Conservation (phyloP, 2,329 filamentous ascomycete genomes). For the Paracoccidioides lutzii region DNA sequence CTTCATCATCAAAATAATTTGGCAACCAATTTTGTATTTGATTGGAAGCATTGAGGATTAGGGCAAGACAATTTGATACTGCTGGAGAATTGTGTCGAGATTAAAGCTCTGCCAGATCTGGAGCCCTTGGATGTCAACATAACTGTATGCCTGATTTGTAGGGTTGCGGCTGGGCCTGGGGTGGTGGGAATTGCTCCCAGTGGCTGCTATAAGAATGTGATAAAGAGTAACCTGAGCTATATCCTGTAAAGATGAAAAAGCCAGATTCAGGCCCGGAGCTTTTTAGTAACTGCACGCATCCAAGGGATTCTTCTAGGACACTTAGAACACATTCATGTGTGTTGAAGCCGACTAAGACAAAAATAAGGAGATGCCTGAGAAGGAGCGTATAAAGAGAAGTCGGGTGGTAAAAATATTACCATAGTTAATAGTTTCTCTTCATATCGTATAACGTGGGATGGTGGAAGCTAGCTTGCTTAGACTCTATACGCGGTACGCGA, state of each 20-base stretch:
- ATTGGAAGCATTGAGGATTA: constrained; percentile 2
- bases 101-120: background rate
- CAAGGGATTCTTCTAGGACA: background rate
- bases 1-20: constrained; percentile 15
- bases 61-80: background rate
- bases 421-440: too few relatives aligned
- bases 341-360: background rate
- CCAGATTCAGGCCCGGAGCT: background rate
- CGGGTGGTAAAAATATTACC: too few relatives aligned
- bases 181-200: background rate
- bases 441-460: too few relatives aligned
- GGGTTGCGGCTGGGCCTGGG: background rate
- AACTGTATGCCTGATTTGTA: background rate
- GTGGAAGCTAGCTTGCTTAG: too few relatives aligned
- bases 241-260: too few relatives aligned
- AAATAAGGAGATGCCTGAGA: background rate
- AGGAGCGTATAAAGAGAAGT: too few relatives aligned
- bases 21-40: constrained; percentile 11
- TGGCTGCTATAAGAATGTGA: background rate
- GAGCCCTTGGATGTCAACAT: background rate
- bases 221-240: too few relatives aligned
- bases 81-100: background rate
- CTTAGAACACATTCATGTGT: background rate
- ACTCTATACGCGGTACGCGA: too few relatives aligned
- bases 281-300: constrained; percentile 1